Base-by-base conservation (phyloP, 2,329 filamentous ascomycete genomes). In the Clonostachys solani region DNA sequence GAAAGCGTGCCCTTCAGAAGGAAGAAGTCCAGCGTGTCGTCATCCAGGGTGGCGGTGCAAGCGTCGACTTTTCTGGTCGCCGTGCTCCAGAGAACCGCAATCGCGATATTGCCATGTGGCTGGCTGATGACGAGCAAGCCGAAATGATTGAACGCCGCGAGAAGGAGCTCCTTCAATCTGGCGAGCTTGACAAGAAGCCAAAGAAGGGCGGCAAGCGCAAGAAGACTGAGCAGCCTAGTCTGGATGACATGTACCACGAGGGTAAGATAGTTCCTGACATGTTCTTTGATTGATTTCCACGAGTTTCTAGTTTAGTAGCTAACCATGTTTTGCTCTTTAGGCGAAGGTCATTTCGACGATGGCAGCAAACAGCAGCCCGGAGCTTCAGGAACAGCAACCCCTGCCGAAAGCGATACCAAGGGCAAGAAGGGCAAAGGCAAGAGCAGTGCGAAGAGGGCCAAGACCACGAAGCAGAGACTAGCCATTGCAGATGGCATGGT, bases 201-300 rank as follows among this genome's bases (percentile, higher is more conserved):
- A 83, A 80, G 68, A 83, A 80, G 49, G 78, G 78, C 36, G 68
- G 69, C 17, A 74, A 68, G 53, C 82, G 81, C 62, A 69, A 76
- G 64, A 74, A 68, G 54, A 82, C 73, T 49, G 72, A 66, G 37
- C 66, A 72, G 40, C 80, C 81, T 58, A 92, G 87, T 60, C 72
- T 97, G 67, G 94, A 97, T 65, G 92, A 96, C 63, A 91, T 99
- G 89, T 99, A 99, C 71, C 94, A 99, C 65, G 94, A 99, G 78
- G 94, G 94, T 96, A 67, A 84, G 89, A 44, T 12, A 33, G 36
- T 17, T 36, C 33, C 29, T 33, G 19, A 2, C 5, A 29, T 10
- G n/a, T 50, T 6, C 2, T 6, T 33, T 15, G 12, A 33, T 6
- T n/a, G 9, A 12, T 23, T n/a, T 34, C 16, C 35, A 13, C 19